phyloP scores from a whole-genome alignment of 768 basidiomycete species.

The Xerocomus spinulosus region DNA sequence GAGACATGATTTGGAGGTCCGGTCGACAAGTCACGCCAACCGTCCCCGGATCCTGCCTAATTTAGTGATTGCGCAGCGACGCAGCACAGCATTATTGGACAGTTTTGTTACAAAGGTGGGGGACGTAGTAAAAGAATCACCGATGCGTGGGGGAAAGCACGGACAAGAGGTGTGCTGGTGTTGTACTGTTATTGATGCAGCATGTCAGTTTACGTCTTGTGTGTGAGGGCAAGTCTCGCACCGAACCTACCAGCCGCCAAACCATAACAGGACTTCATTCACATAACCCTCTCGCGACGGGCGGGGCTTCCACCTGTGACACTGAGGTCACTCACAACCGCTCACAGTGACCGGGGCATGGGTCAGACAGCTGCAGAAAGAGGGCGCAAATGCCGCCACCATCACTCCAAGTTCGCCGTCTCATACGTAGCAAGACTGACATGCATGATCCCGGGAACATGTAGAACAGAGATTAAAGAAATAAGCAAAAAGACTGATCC shows the following conservation, averaged over 20 bases:
- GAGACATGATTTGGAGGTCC: too few species aligned
- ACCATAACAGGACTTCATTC: neutral
- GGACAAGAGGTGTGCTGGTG: constrained; percentile 17
- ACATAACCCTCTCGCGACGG: neutral
- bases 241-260: constrained; percentile 2
- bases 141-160: neutral
- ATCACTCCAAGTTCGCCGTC: constrained; percentile 9
- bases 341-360: constrained; percentile 3
- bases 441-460: neutral
- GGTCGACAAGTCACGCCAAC: neutral
- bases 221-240: constrained; percentile 5
- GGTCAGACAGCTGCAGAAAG: constrained; percentile 6
- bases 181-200: constrained; percentile 19
- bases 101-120: too few species aligned
- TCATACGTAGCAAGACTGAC: too few species aligned
- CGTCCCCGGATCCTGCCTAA: constrained; percentile 6
- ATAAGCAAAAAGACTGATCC: neutral
- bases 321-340: constrained; percentile 7
- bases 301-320: too few species aligned
- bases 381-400: constrained; percentile 13
- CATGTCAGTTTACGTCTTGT: constrained; percentile 25
- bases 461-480: neutral
- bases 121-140: neutral
- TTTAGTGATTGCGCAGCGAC: neutral
- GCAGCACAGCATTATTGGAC: constrained; percentile 1